phyloP scores from a whole-genome alignment of 768 basidiomycete genomes.

The Exidia glandulosa region DNA sequence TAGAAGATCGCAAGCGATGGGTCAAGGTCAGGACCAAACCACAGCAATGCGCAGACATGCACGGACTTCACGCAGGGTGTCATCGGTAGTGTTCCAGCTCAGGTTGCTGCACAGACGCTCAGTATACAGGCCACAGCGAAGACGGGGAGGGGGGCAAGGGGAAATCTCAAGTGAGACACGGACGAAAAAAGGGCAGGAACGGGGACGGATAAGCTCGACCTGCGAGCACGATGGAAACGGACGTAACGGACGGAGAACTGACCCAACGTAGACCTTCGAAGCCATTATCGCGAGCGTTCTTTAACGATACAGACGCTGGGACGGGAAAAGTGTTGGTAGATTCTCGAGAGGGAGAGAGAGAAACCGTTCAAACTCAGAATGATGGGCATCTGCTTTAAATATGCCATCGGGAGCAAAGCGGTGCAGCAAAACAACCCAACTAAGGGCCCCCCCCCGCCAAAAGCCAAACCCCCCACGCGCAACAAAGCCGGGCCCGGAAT shows the following conservation, averaged over 20 bases:
- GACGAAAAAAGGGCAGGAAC: not conserved
- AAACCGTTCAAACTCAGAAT: not conserved
- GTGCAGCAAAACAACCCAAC: not conserved
- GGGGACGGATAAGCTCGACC: conserved; percentile 2
- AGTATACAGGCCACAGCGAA: conserved; percentile 17
- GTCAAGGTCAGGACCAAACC: conserved; percentile 19
- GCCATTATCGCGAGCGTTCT: conserved; percentile 39
- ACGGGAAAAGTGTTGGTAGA: not conserved
- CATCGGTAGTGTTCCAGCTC: conserved; percentile 95
- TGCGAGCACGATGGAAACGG: conserved; percentile 10
- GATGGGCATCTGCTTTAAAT: not conserved
- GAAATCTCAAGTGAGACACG: conserved; percentile 41
- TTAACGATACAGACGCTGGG: not conserved
- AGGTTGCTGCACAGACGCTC: conserved; percentile 65
- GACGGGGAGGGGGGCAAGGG: not conserved
- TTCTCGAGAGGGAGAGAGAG: not conserved
- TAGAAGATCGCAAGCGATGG: conserved; percentile 5
- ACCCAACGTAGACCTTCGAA: conserved; percentile 89
- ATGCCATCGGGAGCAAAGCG: not conserved
- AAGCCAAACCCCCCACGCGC: not conserved
- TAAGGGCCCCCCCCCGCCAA: not conserved
- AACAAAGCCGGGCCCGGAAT: not conserved
- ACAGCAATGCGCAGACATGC: conserved; percentile 27
- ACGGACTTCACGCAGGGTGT: conserved; percentile 80
- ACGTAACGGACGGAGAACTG: conserved; percentile 51